Evolutionary conservation across 2,329 filamentous ascomycete species (phyloP), one percentile per base, ranked within the genome.

Genomic region (Monilinia fructicola): DNA sequence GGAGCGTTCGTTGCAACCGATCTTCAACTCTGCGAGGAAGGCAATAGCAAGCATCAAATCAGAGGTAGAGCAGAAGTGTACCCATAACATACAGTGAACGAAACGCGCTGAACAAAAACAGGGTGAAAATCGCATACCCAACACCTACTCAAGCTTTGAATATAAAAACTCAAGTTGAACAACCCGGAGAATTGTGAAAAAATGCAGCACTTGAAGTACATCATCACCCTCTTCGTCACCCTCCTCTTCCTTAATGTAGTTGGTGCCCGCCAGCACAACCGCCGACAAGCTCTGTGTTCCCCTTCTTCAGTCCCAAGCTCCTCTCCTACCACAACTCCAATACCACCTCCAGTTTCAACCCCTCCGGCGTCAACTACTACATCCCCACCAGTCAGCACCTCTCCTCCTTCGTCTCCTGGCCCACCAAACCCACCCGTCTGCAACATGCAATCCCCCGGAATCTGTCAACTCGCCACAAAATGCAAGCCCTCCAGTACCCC

Each of bases 391-490:
- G 61, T 42, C 46, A 65, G 46, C 12, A 60, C 54, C 23, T 40
- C 54, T 18, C 5, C 54, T 28, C 7, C 63, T 9, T 38, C 31
- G 35, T n/a, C 64, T 40, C 55, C 64, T 18, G 64, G 64, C 14
- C 64, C 64, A 35, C 55, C 64, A 18, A 54, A 54, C 6, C 46
- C 64, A 46, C 64, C 64, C 7, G 9, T 23, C 5, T 66, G 64
- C 53, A 61, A 44, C 28, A 61, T 44, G 21, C 55, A 61, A n/a
- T 53, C 64, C 2, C 23, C 64, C 6, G 64, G 64, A 28, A 53
- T 66, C 21, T 66, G 64, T 14, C 64, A 66, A 54, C 64, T 66
- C 2, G 64, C 23, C 14, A 66, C 64, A 7, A 66, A 46, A 46
- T 61, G 55, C 6, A 23, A 61, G 10, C 50, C 50, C 7, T 31